Evolutionary conservation across 768 basidiomycete species (phyloP), one percentile per base, ranked within the genome.

Genomic region (Serendipita sp.): DNA sequence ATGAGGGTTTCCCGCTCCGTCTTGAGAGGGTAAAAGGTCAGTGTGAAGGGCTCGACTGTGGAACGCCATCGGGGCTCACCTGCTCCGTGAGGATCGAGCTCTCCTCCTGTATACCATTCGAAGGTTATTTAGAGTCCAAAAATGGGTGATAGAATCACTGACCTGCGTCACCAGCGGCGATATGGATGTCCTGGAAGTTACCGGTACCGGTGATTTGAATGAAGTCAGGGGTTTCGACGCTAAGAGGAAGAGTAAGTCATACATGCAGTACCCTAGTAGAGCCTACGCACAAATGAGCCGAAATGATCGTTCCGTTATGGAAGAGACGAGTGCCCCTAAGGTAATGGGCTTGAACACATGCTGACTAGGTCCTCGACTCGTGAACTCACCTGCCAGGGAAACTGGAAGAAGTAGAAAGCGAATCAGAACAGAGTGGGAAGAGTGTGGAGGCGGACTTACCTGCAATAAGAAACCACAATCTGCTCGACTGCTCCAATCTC

Each of bases 141-240:
- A 18, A 46, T 46, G 45, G 45, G 45, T 46, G 45, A 13, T 46
- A 11, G 18, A 24, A 24, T 24, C 45, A 46, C 45, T 46, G 11
- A 64, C 78, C 77, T 24, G 68, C 67, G 64, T 79, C 78, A 11
- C 72, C 73, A 3, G 64, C 48, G 0, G 60, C 51, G 65, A 78
- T 72, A 74, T 78, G 77, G 67, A 78, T 68, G 68, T 74, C 72
- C 64, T 74, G 75, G 48, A 77, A 72, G 70, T 78, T 75, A 30
- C 75, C 76, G 58, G 70, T 68, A 76, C 86, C 89, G 38, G 83
- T 84, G 63, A 89, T 74, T 70, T 86, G 87, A 38, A 88, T 77
- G 71, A 83, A 89, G 71, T 85, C 84, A 16, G 86, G 83, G 0
- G 88, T 88, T 67, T 81, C 77, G 4, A 88, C 78, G 71, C 56